Conservation (phyloP, 1,139 yeast genomes). For the Pichia sp. region DNA sequence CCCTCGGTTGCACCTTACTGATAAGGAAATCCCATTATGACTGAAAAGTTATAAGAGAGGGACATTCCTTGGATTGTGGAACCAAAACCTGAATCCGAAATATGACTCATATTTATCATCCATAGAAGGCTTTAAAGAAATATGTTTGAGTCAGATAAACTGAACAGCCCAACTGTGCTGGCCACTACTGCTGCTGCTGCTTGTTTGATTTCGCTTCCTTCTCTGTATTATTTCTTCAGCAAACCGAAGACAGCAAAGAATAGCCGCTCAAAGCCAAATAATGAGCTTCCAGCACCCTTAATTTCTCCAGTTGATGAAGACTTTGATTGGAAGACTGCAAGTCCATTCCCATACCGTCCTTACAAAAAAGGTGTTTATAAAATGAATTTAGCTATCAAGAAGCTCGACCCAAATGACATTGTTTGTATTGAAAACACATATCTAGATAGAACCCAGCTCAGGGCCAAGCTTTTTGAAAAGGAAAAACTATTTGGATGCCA, state of each 20-base stretch:
- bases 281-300: constrained; percentile 10
- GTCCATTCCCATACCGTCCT: constrained; percentile 52
- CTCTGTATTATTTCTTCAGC: constrained; percentile 3
- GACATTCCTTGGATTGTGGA: too few relatives aligned
- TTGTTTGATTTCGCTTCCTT: not conserved
- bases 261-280: too few relatives aligned
- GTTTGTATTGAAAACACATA: constrained; percentile 61
- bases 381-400: constrained; percentile 61
- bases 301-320: constrained; percentile 26
- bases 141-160: too few relatives aligned
- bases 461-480: constrained; percentile 33
- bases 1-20: too few relatives aligned
- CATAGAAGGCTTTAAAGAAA: too few relatives aligned
- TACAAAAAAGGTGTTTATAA: constrained; percentile 55
- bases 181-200: not conserved
- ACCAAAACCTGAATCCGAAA: too few relatives aligned
- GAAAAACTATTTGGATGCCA: constrained; percentile 36
- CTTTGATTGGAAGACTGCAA: constrained; percentile 39
- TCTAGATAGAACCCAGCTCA: constrained; percentile 34
- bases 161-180: not conserved
- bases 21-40: too few relatives aligned
- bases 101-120: too few relatives aligned
- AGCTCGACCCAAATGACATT: constrained; percentile 52
- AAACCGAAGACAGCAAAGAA: not conserved
- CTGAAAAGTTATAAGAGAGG: too few relatives aligned